Base-by-base conservation (phyloP, 495 filamentous ascomycete species). In the Talaromyces stipitatus region DNA sequence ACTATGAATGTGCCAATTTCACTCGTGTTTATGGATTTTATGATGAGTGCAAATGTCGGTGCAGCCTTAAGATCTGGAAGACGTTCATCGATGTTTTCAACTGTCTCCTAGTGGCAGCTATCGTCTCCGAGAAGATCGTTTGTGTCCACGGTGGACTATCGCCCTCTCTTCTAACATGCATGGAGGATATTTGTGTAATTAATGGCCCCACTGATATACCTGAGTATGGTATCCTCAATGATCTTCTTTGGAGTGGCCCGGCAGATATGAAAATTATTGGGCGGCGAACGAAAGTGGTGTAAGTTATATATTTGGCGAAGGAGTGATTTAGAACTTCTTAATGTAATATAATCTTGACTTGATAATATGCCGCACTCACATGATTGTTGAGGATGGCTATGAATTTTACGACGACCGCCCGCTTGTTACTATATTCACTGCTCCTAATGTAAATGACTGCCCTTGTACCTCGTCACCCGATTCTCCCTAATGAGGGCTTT, bases 311-410 rank as follows among this genome's bases (percentile, higher is more conserved):
- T 99, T 99, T 66, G 92, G 92, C 7, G 96, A 97, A 75, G 94
- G 95, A 66, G 92, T 97, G 47, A 99, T 99, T 58, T 90, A 92
- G 73, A 89, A 96, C 61, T 99, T 99, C 70, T 77, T 97, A 61
- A 87, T 90, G 53, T 82, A 85, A 38, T 92, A 99, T 68, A 92
- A 97, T 66, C 97, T 99, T 66, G 94, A 99, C 38, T 73, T 98
- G 36, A 92, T n/a, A n/a, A n/a, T 98, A 33, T 97, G 95, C 69
- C 82, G 94, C 54, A 95, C 94, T 51, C 94, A 98, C 76, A 98
- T 98, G 94, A 95, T 98, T 50, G 94, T 98, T n/a, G 94, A 98
- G 67, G 94, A 98, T 73, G 94, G 94, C 14, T 98, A 98, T 73
- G 94, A 98, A 64, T 98, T 98, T 72, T 98, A 96, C 67, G 94